Base-by-base conservation (phyloP, 192 early-diverging fungal genomes). In the Anaeromyces robustus region DNA sequence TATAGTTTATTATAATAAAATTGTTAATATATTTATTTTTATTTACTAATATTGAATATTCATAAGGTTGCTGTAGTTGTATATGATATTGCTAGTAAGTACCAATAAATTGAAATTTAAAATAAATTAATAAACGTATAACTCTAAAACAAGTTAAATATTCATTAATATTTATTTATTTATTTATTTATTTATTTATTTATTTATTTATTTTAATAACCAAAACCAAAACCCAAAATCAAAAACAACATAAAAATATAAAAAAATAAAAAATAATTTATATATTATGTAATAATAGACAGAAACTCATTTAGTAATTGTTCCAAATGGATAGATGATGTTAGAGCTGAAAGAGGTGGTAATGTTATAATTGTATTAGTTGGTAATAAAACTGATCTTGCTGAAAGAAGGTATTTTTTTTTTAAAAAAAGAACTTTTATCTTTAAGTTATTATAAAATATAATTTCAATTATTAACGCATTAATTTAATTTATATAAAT, bases 331-430 rank as follows among this genome's bases (percentile, higher is more conserved):
- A 95, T 99, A 79, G 98, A 99, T 81, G 96, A 98, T 87, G 97
- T 99, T 30, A 93, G 97, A 19, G 95, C 95, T 30, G 98, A 99
- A 89, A 93, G 98, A 80, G 98, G 98, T 28, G 92, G 94, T 83
- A 96, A 99, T 83, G 98, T 99, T 11, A 94, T 98, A 68, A 97
- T 99, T 84, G 97, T 99, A 31, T 86, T 99, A 22, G 96, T 98
- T 18, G 98, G 97, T 29, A 99, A 99, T 91, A 99, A 99, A 88
- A 97, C 96, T 11, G 98, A 99, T 87, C 87, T 99, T 83, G 94
- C 90, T 85, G 98, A 98, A 68, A 97, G 96, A 83, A 89, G 95
- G 87, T 94, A 90, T 29, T n/a, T n/a, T n/a, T n/a, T n/a, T n/a
- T n/a, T n/a, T n/a, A n/a, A n/a, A n/a, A n/a, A n/a, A n/a, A n/a